phyloP scores from a whole-genome alignment of 2,329 filamentous ascomycete genomes.

The Colletotrichum zoysiae region DNA sequence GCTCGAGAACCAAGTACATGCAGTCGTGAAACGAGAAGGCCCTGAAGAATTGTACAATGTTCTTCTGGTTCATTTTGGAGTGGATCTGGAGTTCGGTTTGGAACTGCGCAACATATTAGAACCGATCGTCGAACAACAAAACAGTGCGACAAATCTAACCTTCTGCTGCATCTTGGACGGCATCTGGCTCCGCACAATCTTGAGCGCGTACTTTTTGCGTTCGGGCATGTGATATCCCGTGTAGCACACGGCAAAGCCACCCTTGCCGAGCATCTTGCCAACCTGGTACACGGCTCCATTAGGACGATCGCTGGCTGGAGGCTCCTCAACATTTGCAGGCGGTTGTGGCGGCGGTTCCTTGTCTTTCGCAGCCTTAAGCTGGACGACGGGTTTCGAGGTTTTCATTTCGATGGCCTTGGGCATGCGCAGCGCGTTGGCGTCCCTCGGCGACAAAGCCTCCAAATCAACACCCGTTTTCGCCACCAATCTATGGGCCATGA shows the following conservation, averaged over 20 bases:
- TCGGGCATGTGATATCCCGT: constrained; percentile 75
- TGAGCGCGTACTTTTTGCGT: constrained; percentile 78
- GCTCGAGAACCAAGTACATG: constrained; percentile 93
- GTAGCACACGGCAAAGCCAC: constrained; percentile 86
- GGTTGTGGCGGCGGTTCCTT: constrained; percentile 76
- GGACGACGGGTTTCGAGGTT: constrained; percentile 57
- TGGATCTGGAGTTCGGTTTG: constrained; percentile 95
- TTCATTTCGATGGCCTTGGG: constrained; percentile 62
- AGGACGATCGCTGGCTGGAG: constrained; percentile 75
- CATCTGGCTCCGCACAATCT: constrained; percentile 88
- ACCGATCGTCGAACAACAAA: neutral
- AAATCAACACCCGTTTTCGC: constrained; percentile 66
- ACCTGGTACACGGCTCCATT: constrained; percentile 80
- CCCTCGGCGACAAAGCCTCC: constrained; percentile 74
- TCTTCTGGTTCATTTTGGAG: constrained; percentile 95
- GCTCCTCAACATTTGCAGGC: constrained; percentile 70
- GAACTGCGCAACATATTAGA: constrained; percentile 59
- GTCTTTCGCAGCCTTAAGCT: constrained; percentile 69
- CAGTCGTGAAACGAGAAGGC: constrained; percentile 91
- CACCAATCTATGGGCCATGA: constrained; percentile 63
- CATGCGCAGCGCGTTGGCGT: constrained; percentile 72
- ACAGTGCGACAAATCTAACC: constrained; percentile 59
- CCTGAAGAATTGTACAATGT: constrained; percentile 94
- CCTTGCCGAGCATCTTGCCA: constrained; percentile 81
- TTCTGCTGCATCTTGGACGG: constrained; percentile 87